Evolutionary conservation across 1,284 basidiomycete species (phyloP).

Genomic region (Rhizoctonia solani): DNA sequence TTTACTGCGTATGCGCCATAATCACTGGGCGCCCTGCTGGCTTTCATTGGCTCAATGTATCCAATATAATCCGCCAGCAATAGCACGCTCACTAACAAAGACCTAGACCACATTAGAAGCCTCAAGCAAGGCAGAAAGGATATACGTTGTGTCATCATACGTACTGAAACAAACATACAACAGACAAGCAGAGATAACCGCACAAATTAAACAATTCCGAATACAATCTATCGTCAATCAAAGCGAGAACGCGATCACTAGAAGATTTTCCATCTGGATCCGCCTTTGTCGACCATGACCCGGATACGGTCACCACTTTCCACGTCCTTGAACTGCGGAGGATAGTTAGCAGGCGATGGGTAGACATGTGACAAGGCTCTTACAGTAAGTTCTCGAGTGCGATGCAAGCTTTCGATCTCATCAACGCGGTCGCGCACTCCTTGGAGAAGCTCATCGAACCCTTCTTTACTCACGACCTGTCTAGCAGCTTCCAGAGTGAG

Average conservation of each 20-base stretch:
- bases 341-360: background rate
- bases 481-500: constrained; percentile 70
- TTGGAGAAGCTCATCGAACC: constrained; percentile 73
- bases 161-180: too few relatives aligned
- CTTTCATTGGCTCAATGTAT: too few relatives aligned
- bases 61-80: too few relatives aligned
- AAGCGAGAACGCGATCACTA: background rate
- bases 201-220: too few relatives aligned
- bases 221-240: background rate
- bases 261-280: constrained; percentile 40
- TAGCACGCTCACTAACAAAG: too few relatives aligned
- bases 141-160: too few relatives aligned
- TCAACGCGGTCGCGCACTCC: constrained; percentile 72
- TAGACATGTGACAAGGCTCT: constrained; percentile 41
- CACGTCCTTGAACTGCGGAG: constrained; percentile 65
- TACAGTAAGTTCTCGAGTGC: constrained; percentile 56
- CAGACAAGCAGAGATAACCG: too few relatives aligned
- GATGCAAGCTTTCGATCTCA: constrained; percentile 50
- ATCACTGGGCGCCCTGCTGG: too few relatives aligned
- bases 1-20: too few relatives aligned
- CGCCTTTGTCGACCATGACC: constrained; percentile 65
- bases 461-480: constrained; percentile 68
- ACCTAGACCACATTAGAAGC: too few relatives aligned
- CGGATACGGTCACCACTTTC: constrained; percentile 60
- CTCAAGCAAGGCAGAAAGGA: too few relatives aligned